A percentile compares a stretch with the other conserved stretches of the same genome.
Evolutionary conservation across 345 rosid species (phyloP).

Genomic region (Eucalyptus paniculata): DNA sequence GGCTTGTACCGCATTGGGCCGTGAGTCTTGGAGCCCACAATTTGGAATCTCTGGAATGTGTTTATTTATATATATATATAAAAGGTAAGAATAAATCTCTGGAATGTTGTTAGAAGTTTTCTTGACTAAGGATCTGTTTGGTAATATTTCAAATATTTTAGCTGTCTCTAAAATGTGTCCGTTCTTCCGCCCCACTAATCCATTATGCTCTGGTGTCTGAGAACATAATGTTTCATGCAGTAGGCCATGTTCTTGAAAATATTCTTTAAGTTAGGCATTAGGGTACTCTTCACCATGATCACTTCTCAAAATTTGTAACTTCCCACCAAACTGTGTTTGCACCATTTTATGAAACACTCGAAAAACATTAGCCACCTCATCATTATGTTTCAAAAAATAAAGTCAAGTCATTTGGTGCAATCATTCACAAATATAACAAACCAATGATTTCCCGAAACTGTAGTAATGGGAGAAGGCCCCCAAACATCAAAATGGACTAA

Average conservation of each 20-base stretch:
- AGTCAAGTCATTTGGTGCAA: not conserved
- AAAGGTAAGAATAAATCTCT: too few species aligned
- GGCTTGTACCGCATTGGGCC: not conserved
- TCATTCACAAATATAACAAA: not conserved
- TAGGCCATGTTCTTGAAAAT: not conserved
- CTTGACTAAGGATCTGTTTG: too few species aligned
- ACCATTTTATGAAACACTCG: too few species aligned
- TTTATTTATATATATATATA: too few species aligned
- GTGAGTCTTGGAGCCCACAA: not conserved
- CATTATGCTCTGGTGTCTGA: not conserved
- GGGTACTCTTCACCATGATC: not conserved
- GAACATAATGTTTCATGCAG: not conserved
- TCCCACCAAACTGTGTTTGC: too few species aligned
- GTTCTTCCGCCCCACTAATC: not conserved
- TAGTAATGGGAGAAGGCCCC: not conserved
- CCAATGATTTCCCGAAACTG: not conserved
- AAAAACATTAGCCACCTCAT: not conserved
- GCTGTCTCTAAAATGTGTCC: not conserved
- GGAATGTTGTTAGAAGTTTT: too few species aligned
- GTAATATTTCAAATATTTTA: too few species aligned
- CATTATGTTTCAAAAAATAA: not conserved
- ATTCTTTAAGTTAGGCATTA: not conserved
- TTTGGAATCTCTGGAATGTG: too few species aligned
- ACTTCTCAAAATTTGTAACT: too few species aligned
- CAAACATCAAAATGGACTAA: not conserved